Conservation (phyloP, 176 grass and related monocot genomes). For the Rhipidocladum racemiflorum region DNA sequence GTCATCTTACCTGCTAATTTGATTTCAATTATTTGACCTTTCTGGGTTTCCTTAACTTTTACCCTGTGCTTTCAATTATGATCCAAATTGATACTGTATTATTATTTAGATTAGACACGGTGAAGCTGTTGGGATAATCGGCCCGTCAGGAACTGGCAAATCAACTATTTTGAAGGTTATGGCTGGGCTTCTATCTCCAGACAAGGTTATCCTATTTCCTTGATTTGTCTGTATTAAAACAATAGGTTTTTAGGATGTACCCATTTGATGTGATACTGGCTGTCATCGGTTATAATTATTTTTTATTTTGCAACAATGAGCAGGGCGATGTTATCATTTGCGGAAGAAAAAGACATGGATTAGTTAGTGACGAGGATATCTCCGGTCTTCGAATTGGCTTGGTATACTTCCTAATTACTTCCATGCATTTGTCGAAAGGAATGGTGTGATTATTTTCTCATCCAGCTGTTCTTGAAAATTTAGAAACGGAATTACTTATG, state of each 20-base stretch:
- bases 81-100: conserved; percentile 33
- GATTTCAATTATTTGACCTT: background rate
- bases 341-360: conserved; percentile 71
- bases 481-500: conserved; percentile 19
- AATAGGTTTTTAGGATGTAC: background rate
- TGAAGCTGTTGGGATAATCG: conserved; percentile 97
- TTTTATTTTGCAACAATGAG: conserved; percentile 34
- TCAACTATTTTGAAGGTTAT: conserved; percentile 96
- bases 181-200: conserved; percentile 83
- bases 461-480: conserved; percentile 1
- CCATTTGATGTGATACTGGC: conserved; percentile 14
- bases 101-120: conserved; percentile 84
- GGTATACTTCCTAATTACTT: conserved; percentile 44
- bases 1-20: background rate
- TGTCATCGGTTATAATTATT: background rate
- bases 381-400: conserved; percentile 83
- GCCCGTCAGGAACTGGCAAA: conserved; percentile 94
- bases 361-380: conserved; percentile 93
- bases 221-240: background rate
- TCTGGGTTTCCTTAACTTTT: conserved; percentile 12
- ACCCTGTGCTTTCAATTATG: background rate
- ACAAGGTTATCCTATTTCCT: conserved; percentile 54
- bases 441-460: conserved; percentile 25
- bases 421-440: conserved; percentile 19
- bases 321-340: conserved; percentile 90